Evolutionary conservation across 1,284 basidiomycete species (phyloP), one percentile per base, ranked within the genome.

Genomic region (Farysia itapuensis): DNA sequence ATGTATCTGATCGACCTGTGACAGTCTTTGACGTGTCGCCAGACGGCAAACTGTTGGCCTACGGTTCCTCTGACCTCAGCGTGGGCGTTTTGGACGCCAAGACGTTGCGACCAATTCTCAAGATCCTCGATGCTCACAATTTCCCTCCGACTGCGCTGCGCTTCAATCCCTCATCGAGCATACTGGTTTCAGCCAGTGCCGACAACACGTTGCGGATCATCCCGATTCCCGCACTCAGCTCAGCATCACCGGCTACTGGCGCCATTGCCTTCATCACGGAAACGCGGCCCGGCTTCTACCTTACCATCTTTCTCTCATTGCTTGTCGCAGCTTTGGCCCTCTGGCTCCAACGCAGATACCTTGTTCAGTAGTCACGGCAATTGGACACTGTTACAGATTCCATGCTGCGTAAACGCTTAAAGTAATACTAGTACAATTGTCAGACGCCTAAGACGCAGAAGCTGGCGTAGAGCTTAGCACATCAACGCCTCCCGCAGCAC

Each of bases 91-190:
- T 97, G 30, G 92, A 97, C 74, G 82, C 90, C 3, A 81, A 80
- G 43, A 90, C 85, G 1, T 78, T 97, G 25, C 82, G 84, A 35
- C 90, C 92, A 0, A 78, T 93, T 8, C 79, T 90, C 24, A 86
- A 86, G 24, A 93, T 98, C 51, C 81, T 96, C 36, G 89, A 90
- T 76, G 89, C 93, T 0, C 95, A 98, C 77, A 90, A 92, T 58
- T 94, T 98, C 77, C 90, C 95, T 3, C 85, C 90, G 2, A 98
- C 94, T 0, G 86, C 87, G 1, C 79, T 98, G 44, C 84, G 83
- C 46, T 97, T 98, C 80, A 93, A 88, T 74, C 87, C 90, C 0
- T 81, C 84, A 4, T 86, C 86, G 13, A 84, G 81, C 15, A 66
- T 93, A n/a, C 82, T 98, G n/a, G 83, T 92, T 18, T 91, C 90